Conservation (phyloP, 1,284 basidiomycete genomes). For the Moesziomyces sp. region DNA sequence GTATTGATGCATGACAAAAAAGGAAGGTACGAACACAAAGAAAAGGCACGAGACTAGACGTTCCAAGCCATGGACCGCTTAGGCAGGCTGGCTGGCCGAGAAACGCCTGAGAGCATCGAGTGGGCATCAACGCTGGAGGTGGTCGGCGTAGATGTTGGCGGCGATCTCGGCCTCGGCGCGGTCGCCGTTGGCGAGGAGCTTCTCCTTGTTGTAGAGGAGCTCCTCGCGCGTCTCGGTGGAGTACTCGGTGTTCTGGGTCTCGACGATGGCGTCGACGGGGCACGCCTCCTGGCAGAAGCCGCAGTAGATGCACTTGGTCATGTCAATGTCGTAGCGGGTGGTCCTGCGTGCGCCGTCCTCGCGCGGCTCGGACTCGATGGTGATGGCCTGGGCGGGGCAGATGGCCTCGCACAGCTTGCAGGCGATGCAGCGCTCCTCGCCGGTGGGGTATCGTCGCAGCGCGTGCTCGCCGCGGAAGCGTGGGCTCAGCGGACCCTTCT, state of each 20-base stretch:
- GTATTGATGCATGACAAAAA: constrained; percentile 20
- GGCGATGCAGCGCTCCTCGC: constrained; percentile 97
- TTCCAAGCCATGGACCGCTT: too few species aligned
- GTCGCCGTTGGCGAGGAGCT: constrained; percentile 94
- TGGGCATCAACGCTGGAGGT: constrained; percentile 57
- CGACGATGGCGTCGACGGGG: constrained; percentile 99
- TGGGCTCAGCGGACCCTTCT: constrained; percentile 96
- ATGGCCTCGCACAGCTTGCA: constrained; percentile 99
- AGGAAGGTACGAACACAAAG: background rate
- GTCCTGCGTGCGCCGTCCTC: constrained; percentile 95
- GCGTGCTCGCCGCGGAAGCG: constrained; percentile 99
- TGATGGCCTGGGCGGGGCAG: constrained; percentile 98
- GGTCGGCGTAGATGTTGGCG: constrained; percentile 64
- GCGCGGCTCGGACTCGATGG: constrained; percentile 96
- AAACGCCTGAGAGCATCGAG: background rate
- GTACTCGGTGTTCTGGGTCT: constrained; percentile 77
- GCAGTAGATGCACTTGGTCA: constrained; percentile 72
- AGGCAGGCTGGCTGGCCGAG: background rate
- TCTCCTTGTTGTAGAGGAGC: constrained; percentile 95
- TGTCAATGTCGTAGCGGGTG: constrained; percentile 98
- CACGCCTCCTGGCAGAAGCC: constrained; percentile 81
- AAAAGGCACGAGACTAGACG: background rate
- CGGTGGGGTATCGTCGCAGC: constrained; percentile 94
- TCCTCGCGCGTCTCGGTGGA: constrained; percentile 98
- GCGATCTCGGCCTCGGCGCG: constrained; percentile 85